Percentiles rank a stretch among this genome's conserved stretches.
These are phyloP conservation scores for Candida glucosophila DNA, from an alignment of 1,139 yeast genomes.

Conservation along the genomic window DNA sequence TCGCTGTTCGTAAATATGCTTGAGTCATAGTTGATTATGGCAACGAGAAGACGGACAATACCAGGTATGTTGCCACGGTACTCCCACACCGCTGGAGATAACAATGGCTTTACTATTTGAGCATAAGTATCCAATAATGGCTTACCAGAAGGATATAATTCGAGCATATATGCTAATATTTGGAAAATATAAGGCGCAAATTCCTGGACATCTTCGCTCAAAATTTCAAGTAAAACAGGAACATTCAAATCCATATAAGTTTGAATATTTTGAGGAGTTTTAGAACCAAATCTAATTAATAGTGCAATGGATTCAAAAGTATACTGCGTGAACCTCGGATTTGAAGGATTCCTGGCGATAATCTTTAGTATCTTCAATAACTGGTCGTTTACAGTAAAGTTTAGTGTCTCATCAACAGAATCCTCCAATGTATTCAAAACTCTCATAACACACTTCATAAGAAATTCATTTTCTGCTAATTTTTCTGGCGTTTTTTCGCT, in stretches of 20 bases:
- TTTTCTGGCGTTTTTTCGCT: constrained; percentile 61
- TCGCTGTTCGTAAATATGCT: constrained; percentile 31
- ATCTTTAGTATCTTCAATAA: constrained; percentile 59
- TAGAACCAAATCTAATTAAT: constrained; percentile 46
- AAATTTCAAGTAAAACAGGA: constrained; percentile 58
- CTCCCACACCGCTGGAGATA: constrained; percentile 91
- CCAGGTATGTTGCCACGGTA: constrained; percentile 91
- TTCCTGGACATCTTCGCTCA: constrained; percentile 85
- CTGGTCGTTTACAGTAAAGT: constrained; percentile 49
- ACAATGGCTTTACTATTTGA: constrained; percentile 66
- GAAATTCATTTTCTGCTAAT: constrained; percentile 88
- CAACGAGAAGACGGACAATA: constrained; percentile 67
- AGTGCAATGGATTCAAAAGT: constrained; percentile 84
- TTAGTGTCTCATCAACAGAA: constrained; percentile 29
- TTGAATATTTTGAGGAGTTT: constrained; percentile 24
- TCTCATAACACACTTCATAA: constrained; percentile 85
- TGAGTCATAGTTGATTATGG: constrained; percentile 61
- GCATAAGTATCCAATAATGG: constrained; percentile 58
- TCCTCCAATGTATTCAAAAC: constrained; percentile 72
- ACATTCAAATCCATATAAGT: constrained; percentile 48
- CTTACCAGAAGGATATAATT: constrained; percentile 41
- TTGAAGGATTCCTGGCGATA: constrained; percentile 85
- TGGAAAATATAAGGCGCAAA: constrained; percentile 92
- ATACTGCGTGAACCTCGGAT: constrained; percentile 88
- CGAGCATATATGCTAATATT: constrained; percentile 70